Percentiles rank a stretch among this genome's conserved stretches.
Conservation (phyloP, 495 filamentous ascomycete genomes). For the Zalerion maritima region DNA sequence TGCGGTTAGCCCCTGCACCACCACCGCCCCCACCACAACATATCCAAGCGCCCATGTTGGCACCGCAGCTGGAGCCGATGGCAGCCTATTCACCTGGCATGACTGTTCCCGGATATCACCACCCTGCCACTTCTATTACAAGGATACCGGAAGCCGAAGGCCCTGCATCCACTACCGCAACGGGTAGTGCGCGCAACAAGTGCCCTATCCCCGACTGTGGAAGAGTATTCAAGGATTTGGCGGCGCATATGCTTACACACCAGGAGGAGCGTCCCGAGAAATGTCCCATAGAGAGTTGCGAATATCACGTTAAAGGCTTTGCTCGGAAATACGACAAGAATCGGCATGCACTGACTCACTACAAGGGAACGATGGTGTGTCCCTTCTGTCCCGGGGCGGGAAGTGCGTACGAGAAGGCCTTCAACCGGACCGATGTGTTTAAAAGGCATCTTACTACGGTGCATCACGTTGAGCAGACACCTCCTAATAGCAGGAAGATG, state of each 20-base stretch:
- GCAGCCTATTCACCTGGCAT: no score
- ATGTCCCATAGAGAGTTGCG: slow-evolving; percentile 87
- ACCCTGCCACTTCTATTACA: no score
- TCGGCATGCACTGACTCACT: slow-evolving; percentile 90
- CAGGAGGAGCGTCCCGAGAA: slow-evolving; percentile 90
- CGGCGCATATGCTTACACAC: slow-evolving; percentile 95
- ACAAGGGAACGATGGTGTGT: slow-evolving; percentile 99
- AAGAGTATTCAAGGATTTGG: slow-evolving; percentile 79
- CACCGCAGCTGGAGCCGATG: slow-evolving; percentile 15
- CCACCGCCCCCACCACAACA: no score
- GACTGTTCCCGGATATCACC: no score
- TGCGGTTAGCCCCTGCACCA: slow-evolving; percentile 28
- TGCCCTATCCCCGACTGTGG: slow-evolving; percentile 82
- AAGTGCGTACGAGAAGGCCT: slow-evolving; percentile 90
- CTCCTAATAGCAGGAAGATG: slow-evolving; percentile 91
- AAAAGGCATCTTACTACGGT: slow-evolving; percentile 93
- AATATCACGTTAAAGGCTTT: slow-evolving; percentile 93
- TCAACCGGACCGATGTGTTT: slow-evolving; percentile 97
- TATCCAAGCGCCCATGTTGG: slow-evolving; percentile 14
- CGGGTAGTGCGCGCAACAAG: slow-evolving; percentile 30
- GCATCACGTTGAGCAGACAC: slow-evolving; percentile 89
- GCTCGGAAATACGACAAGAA: slow-evolving; percentile 98
- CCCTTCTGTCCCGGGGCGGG: slow-evolving; percentile 93
- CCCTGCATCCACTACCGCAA: no score
- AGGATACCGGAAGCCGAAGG: slow-evolving; percentile 16